These are phyloP conservation scores for Drosera capensis DNA, from an alignment of 148 eudicot genomes.

Conservation along the genomic window DNA sequence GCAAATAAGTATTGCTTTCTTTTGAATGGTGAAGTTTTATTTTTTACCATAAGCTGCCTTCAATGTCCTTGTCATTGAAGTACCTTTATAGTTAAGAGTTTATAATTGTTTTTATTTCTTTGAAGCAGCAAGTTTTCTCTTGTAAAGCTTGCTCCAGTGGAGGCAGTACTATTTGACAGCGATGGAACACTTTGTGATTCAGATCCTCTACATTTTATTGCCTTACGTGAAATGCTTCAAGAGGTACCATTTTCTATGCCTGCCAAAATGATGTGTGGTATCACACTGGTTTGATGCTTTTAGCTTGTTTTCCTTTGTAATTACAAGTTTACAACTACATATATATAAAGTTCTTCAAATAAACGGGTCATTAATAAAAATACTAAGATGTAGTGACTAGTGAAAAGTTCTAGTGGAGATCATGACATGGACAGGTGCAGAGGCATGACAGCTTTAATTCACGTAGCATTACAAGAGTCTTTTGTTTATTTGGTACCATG, in stretches of 20 bases:
- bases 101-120: conserved; percentile 11
- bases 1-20: neutral
- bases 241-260: conserved; percentile 28
- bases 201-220: conserved; percentile 68
- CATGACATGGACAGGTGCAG: too few relatives aligned
- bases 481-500: too few relatives aligned
- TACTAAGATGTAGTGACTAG: too few relatives aligned
- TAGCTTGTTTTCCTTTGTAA: too few relatives aligned
- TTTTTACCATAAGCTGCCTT: neutral
- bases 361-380: too few relatives aligned
- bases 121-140: conserved; percentile 31
- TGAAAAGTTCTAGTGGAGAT: too few relatives aligned
- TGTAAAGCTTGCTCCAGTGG: conserved; percentile 57
- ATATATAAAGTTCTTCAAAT: too few relatives aligned
- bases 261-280: neutral
- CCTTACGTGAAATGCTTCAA: conserved; percentile 75
- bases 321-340: too few relatives aligned
- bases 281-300: too few relatives aligned
- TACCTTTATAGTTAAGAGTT: neutral
- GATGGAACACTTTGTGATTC: conserved; percentile 97
- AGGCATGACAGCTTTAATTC: too few relatives aligned
- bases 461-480: too few relatives aligned
- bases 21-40: neutral
- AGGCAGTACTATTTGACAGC: conserved; percentile 72
- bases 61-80: neutral